Base-by-base conservation (phyloP, 768 basidiomycete species). In the Mycena albidolilacea region DNA sequence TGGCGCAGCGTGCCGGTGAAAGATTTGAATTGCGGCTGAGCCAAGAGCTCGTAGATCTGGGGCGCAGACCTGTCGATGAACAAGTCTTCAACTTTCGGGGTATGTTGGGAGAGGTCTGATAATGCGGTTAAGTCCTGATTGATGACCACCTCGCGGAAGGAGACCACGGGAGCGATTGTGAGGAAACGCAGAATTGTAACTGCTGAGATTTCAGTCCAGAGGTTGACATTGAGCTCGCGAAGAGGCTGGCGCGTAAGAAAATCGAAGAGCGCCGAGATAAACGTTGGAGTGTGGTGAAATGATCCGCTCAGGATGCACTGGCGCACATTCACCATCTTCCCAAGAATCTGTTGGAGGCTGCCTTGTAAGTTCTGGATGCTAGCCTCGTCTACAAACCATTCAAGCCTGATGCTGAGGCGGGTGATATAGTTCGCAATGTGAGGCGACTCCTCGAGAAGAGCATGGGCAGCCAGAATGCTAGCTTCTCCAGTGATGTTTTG, bases 371-470 rank as follows among this genome's bases (percentile, higher is more conserved):
- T n/a, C 3, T 30, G 30, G 30, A 59, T 19, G 58, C 15, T 44
- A 6, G 23, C n/a, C 15, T 41, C 11, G 43, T 8, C 8, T 19
- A 30, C 30, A 3, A 10, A 1, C 4, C 14, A 23, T 9, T 5
- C 10, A 3, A 60, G 8, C 6, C 10, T 21, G 19, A 41, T n/a
- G n/a, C 4, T n/a, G 39, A 59, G 58, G 37, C 19, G 14, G n/a
- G 9, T n/a, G 19, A 59, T 59, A 38, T 59, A 59, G 21, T 9
- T 19, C 39, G 38, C 41, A n/a, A 60, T 35, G 41, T 60, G 59
- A 5, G 59, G 59, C 12, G 59, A 60, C n/a, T 60, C 19, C 38
- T 39, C 59, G 19, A 43, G 59, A 10, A 60, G 59, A 43, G 39
- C 15, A 4, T 30, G 30, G 4, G 30, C 30, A 30, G 30, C 30